Conservation (phyloP, 2,329 filamentous ascomycete genomes). For the Ascochyta koolunga region DNA sequence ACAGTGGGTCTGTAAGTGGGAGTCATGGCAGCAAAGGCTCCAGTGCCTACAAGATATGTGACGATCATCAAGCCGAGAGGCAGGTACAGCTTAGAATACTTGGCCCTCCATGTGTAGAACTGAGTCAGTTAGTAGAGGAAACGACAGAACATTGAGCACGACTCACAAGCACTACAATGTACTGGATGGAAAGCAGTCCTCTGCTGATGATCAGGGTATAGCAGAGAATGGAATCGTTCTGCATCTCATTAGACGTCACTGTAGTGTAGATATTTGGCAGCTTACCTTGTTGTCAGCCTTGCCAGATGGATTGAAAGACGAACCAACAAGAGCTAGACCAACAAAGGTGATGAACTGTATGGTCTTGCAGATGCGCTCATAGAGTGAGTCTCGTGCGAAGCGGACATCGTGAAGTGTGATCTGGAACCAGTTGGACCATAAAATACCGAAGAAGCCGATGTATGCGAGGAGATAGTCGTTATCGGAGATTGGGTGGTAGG, state of each 20-base stretch:
- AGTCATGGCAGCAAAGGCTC: conserved; percentile 43
- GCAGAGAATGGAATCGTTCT: conserved; percentile 47
- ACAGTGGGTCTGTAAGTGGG: conserved; percentile 36
- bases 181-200: conserved; percentile 40
- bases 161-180: conserved; percentile 39
- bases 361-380: conserved; percentile 47
- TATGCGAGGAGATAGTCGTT: conserved; percentile 41
- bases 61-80: conserved; percentile 40
- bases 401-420: conserved; percentile 50
- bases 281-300: conserved; percentile 38
- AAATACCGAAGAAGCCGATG: conserved; percentile 48
- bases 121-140: conserved; percentile 11
- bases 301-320: conserved; percentile 41
- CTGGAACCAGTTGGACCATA: conserved; percentile 49
- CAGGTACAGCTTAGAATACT: conserved; percentile 42
- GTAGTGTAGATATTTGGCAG: not conserved
- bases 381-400: conserved; percentile 47
- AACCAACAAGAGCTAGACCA: conserved; percentile 45
- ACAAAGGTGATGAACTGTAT: conserved; percentile 48
- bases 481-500: conserved; percentile 49
- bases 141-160: no score
- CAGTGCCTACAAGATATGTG: conserved; percentile 36
- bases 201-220: conserved; percentile 45
- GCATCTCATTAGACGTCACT: conserved; percentile 5
- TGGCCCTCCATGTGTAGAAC: conserved; percentile 38